These are phyloP conservation scores for Phytophthora litchii DNA, from an alignment of 352 stramenopile genomes.

Conservation along the genomic window DNA sequence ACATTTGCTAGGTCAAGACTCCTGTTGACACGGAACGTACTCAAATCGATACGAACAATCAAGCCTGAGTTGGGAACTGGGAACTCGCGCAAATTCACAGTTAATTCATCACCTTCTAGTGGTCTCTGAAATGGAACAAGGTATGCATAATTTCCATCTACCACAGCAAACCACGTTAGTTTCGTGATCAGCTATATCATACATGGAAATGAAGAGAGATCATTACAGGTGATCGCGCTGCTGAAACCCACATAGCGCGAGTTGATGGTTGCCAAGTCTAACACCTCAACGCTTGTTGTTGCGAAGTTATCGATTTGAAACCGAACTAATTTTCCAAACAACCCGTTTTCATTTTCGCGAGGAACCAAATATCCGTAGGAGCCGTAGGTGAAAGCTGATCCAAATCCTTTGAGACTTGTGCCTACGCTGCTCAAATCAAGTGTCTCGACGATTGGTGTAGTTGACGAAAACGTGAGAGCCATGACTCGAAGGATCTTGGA, in stretches of 20 bases:
- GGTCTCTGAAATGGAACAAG: conserved; percentile 60
- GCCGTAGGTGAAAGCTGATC: conserved; percentile 57
- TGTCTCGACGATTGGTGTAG: conserved; percentile 53
- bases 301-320: conserved; percentile 57
- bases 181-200: not conserved
- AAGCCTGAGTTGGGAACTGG: conserved; percentile 66
- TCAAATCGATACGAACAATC: conserved; percentile 63
- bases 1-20: conserved; percentile 59
- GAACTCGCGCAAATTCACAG: conserved; percentile 73
- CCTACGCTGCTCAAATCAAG: conserved; percentile 57
- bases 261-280: conserved; percentile 61
- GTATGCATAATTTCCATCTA: conserved; percentile 70
- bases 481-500: conserved; percentile 64
- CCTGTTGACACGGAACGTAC: conserved; percentile 43
- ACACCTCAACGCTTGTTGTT: conserved; percentile 40
- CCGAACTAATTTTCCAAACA: conserved; percentile 70
- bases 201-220: not conserved
- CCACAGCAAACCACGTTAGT: not conserved
- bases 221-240: conserved; percentile 59
- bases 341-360: conserved; percentile 53
- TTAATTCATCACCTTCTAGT: conserved; percentile 50
- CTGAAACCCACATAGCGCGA: conserved; percentile 71
- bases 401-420: conserved; percentile 56
- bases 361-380: conserved; percentile 76
- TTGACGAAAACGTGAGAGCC: conserved; percentile 52